Evolutionary conservation across 1,139 yeast species (phyloP), one percentile per base, ranked within the genome.

Genomic region (Magnusiomyces tetraspermus): DNA sequence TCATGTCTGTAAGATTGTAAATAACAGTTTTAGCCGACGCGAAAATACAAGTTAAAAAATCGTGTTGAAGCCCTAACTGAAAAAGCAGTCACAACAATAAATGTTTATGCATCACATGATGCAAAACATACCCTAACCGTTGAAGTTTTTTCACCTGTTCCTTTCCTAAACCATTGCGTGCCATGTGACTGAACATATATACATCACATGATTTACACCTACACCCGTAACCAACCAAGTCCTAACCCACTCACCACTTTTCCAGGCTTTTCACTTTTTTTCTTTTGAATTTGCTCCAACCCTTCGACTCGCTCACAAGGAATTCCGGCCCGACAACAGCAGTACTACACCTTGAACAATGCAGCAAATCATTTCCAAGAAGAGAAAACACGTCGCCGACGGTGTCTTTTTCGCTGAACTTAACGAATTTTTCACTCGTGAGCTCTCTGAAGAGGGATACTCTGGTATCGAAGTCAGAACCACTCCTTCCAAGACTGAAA

Each of bases 361-460:
- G 42, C 42, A 38, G 42, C 38, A 49, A 13, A 63, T 61, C 65
- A 69, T 70, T 58, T 71, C 75, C 52, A 66, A 66, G 62, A 72
- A 71, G 72, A 69, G 75, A 66, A 70, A 70, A 71, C 74, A 70
- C 70, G 97, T 90, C 76, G 97, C 97, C 77, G 99, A 92, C 82
- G 99, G 99, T 87, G 99, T 92, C 72, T 88, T 92, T 84, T 92
- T 85, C 95, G 99, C 99, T 78, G 99, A 92, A 81, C 82, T 92
- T 74, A 92, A 92, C 85, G 98, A 92, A 82, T 92, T 92, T 94
- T 94, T 92, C 89, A 88, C 97, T 83, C 89, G 97, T 81, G 98
- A 92, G 79, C 86, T 92, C 74, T 96, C 98, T 70, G 98, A 92
- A 80, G 97, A 92, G 80, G 99, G 99, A 74, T 92, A 92, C 83